These are phyloP conservation scores for Ceratocystiopsis sp. DNA, from an alignment of 2,329 filamentous ascomycete species.

Conservation along the genomic window DNA sequence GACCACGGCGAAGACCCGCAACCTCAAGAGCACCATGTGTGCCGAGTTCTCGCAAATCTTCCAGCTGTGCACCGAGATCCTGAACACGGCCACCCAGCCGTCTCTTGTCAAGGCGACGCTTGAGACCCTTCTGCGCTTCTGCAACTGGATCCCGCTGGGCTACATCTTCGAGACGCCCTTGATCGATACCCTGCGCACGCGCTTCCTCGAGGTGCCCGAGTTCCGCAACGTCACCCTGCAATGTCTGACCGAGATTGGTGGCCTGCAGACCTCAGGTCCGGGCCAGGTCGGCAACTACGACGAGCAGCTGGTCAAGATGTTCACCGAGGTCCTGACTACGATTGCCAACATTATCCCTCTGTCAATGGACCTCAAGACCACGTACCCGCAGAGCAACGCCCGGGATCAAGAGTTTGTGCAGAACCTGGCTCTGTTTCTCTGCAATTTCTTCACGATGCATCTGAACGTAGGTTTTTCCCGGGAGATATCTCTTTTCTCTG, in stretches of 20 bases:
- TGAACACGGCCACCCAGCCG: constrained; percentile 70
- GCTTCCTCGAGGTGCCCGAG: constrained; percentile 83
- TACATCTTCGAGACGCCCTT: constrained; percentile 98
- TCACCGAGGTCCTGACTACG: constrained; percentile 85
- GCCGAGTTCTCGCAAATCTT: constrained; percentile 98
- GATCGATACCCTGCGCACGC: constrained; percentile 82
- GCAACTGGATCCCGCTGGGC: constrained; percentile 96
- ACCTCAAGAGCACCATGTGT: constrained; percentile 97
- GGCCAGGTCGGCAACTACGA: constrained; percentile 61
- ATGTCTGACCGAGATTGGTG: constrained; percentile 91
- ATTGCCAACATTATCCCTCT: constrained; percentile 90
- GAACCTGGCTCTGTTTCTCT: constrained; percentile 87
- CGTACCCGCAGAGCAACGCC: constrained; percentile 81
- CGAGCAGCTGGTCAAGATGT: constrained; percentile 95
- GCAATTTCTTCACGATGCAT: constrained; percentile 92
- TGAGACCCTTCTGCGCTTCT: constrained; percentile 86
- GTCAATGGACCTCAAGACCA: constrained; percentile 74
- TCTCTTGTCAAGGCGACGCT: constrained; percentile 92
- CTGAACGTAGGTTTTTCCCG: constrained; percentile 42
- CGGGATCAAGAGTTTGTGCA: constrained; percentile 95
- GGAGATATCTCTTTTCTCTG: constrained; percentile 1
- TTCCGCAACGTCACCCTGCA: constrained; percentile 96
- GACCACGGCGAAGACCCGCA: constrained; percentile 95
- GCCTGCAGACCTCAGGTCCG: constrained; percentile 64
- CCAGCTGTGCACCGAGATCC: constrained; percentile 88